These are phyloP conservation scores for Glycine latifolia DNA, from an alignment of 306 rosid genomes.

Conservation along the genomic window DNA sequence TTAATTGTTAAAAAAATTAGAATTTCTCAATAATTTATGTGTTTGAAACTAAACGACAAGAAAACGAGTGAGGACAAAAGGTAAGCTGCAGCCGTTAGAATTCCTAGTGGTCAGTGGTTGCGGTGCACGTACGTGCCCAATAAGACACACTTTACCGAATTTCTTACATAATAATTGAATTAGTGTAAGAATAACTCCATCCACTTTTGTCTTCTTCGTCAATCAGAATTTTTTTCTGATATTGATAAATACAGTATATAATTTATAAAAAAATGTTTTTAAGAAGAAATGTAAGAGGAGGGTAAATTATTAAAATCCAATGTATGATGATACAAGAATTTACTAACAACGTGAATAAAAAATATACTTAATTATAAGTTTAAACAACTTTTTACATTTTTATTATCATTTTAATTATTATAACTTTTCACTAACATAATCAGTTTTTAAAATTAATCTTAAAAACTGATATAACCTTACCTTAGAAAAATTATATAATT, in stretches of 20 bases:
- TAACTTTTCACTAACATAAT: too few relatives aligned
- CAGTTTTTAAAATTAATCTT: too few relatives aligned
- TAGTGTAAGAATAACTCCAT: not conserved
- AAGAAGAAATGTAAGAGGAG: not conserved
- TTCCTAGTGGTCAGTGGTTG: constrained; percentile 43
- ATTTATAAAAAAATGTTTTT: too few relatives aligned
- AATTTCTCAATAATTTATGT: not conserved
- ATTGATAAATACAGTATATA: too few relatives aligned
- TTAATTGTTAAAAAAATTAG: not conserved
- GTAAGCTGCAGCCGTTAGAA: constrained; percentile 31
- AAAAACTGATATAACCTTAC: too few relatives aligned
- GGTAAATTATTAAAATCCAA: not conserved
- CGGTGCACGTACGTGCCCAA: constrained; percentile 63
- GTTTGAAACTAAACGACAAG: not conserved
- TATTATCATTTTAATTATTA: too few relatives aligned
- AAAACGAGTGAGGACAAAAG: not conserved
- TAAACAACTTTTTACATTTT: too few relatives aligned
- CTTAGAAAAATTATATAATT: not conserved
- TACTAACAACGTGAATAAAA: not conserved
- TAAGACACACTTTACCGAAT: constrained; percentile 3
- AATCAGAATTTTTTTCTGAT: too few relatives aligned
- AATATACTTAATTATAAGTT: too few relatives aligned
- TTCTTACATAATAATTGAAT: constrained; percentile 17
- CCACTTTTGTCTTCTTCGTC: not conserved
- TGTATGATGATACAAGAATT: not conserved